Evolutionary conservation across 768 basidiomycete species (phyloP).

Genomic region (Suillus subluteus): DNA sequence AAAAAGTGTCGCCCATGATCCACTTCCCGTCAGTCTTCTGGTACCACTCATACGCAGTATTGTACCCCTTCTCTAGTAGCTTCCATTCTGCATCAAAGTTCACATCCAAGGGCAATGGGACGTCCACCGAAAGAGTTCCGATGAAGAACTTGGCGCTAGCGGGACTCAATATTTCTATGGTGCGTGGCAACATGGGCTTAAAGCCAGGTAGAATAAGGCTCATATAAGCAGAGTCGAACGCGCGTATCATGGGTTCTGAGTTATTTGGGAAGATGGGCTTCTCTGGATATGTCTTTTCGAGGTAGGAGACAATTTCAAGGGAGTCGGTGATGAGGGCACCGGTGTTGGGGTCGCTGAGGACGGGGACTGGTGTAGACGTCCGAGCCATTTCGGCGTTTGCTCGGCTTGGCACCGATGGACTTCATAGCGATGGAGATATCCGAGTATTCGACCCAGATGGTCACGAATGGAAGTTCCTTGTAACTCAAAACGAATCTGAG

Average conservation of each 20-base stretch:
- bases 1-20: slow-evolving; percentile 34
- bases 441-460: slow-evolving; percentile 38
- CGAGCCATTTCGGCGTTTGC: slow-evolving; percentile 21
- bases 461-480: slow-evolving; percentile 38
- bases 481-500: slow-evolving; percentile 35
- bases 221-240: slow-evolving; percentile 17
- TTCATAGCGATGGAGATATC: slow-evolving; percentile 33
- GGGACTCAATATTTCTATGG: slow-evolving; percentile 33
- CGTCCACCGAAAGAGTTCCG: slow-evolving; percentile 32
- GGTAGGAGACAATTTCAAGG: slow-evolving; percentile 37
- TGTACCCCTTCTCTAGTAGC: slow-evolving; percentile 20
- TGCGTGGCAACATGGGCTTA: slow-evolving; percentile 25
- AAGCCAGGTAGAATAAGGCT: slow-evolving; percentile 10
- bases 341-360: slow-evolving; percentile 37
- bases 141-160: slow-evolving; percentile 43
- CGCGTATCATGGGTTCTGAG: slow-evolving; percentile 26
- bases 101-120: slow-evolving; percentile 43
- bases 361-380: slow-evolving; percentile 37
- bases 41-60: slow-evolving; percentile 22
- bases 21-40: slow-evolving; percentile 30
- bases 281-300: slow-evolving; percentile 39
- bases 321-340: slow-evolving; percentile 34
- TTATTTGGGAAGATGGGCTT: slow-evolving; percentile 31
- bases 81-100: slow-evolving; percentile 33
- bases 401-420: slow-evolving; percentile 29